Evolutionary conservation across 305 asterid species (phyloP), one percentile per base, ranked within the genome.

Genomic region (Plantago coronopus): DNA sequence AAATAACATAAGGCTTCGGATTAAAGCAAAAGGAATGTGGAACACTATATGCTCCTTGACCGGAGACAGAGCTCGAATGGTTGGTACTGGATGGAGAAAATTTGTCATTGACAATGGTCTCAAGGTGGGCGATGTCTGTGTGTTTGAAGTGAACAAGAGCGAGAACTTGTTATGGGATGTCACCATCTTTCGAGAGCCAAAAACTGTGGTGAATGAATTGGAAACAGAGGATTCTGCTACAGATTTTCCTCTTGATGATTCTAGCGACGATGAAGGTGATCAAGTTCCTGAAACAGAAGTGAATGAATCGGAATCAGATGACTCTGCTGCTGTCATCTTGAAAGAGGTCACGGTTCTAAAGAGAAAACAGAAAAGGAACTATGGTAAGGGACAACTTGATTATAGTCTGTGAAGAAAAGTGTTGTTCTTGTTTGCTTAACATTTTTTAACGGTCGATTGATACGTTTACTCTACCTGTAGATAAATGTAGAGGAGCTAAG

Each of bases 91-190:
- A 8, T 78, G 75, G 81, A 54, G 8, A 55, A 17, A 43, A 29
- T 72, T 78, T 22, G 73, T 62, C 40, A 1, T 14, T 40, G 81
- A 67, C 40, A 74, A 72, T 61, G 40, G 4, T 8, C 67, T 69
- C 22, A 20, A 64, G 13, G 47, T 61, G 0, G 77, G 79, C 0
- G 79, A 74, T 65, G 69, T 50, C 5, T 74, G 75, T 22, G 47
- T 71, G 9, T 71, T 78, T 31, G 60, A 72, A 63, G 48, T 57
- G 18, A 54, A 19, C 22, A 10, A 51, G 53, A 13, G 23, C 8
- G 12, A 25, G 54, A 62, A 46, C 17, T 57, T 25, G 34, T 31
- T 50, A 5, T 66, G 69, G 69, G 50, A 72, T 50, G 76, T 57
- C 8, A 0, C 22, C 58, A 61, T 71, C 10, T 68, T 69, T 22